Conservation (phyloP, 2,329 filamentous ascomycete genomes). For the Fusarium nelsonii region DNA sequence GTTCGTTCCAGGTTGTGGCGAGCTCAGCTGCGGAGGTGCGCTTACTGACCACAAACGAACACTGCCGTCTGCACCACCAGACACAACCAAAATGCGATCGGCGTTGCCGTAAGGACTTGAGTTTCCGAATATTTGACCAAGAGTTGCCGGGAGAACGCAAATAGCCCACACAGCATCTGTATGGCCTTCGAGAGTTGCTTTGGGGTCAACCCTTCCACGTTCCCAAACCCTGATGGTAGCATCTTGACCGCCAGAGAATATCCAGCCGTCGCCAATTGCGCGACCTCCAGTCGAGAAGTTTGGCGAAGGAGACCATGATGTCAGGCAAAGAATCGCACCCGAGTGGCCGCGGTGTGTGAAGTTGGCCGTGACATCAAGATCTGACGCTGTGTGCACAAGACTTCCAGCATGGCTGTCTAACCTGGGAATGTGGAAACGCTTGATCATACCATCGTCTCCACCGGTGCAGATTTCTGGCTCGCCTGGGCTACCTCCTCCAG, state of each 20-base stretch:
- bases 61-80: conserved; percentile 89
- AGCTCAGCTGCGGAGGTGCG: conserved; percentile 85
- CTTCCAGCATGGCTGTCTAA: conserved; percentile 68
- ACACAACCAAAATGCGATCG: conserved; percentile 90
- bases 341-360: conserved; percentile 95
- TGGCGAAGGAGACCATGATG: conserved; percentile 87
- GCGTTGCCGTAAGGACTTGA: conserved; percentile 80
- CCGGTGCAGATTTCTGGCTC: conserved; percentile 98
- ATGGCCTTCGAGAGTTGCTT: conserved; percentile 92
- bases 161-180: conserved; percentile 97
- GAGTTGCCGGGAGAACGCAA: conserved; percentile 87
- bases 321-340: conserved; percentile 88
- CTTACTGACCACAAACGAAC: conserved; percentile 96
- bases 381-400: conserved; percentile 70
- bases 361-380: conserved; percentile 91
- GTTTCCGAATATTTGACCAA: conserved; percentile 83
- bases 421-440: conserved; percentile 94
- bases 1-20: conserved; percentile 76
- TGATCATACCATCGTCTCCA: conserved; percentile 94
- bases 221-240: conserved; percentile 96
- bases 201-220: conserved; percentile 91
- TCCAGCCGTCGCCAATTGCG: conserved; percentile 93
- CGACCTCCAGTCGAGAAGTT: conserved; percentile 91
- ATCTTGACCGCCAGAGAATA: conserved; percentile 97
- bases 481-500: conserved; percentile 91